A percentile compares a stretch with the other conserved stretches of the same genome.
Evolutionary conservation across 2,329 filamentous ascomycete genomes (phyloP).

Genomic region (Fusarium sp.): DNA sequence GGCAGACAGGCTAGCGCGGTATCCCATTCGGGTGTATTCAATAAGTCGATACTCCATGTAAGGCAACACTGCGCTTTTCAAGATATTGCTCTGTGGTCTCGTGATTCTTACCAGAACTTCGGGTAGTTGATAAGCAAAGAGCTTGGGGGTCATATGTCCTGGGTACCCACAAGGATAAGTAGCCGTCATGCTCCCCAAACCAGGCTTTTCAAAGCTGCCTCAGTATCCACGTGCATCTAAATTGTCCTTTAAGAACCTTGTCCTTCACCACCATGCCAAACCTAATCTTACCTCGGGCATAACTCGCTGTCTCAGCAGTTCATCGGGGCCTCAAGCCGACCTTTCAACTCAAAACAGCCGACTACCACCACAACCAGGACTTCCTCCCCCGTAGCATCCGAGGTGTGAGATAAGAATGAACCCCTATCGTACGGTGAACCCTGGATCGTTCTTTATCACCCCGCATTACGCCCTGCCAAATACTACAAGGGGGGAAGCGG

Average conservation of each 20-base stretch:
- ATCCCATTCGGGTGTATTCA: not conserved
- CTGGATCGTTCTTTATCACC: constrained; percentile 11
- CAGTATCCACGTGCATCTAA: not conserved
- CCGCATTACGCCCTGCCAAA: constrained; percentile 21
- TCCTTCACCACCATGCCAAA: not conserved
- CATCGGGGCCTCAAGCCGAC: not conserved
- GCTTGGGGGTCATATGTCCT: not conserved
- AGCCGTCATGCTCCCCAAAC: not conserved
- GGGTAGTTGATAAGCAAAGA: not conserved
- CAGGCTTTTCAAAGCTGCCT: not conserved
- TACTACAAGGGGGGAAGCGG: not conserved
- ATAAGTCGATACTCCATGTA: not conserved
- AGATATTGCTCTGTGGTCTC: not conserved
- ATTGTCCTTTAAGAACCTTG: not conserved
- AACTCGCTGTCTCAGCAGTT: not conserved
- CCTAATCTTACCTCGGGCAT: not conserved
- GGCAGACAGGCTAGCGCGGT: not conserved
- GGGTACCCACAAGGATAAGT: not conserved
- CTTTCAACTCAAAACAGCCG: not conserved
- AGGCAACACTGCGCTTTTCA: not conserved
- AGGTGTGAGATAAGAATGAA: constrained; percentile 5
- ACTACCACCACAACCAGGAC: not conserved
- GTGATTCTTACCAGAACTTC: not conserved
- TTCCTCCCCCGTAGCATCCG: not conserved
- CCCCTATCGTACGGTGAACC: not conserved